A percentile compares a stretch with the other conserved stretches of the same genome.
phyloP scores from a whole-genome alignment of 768 basidiomycete species.

The Fibroporia radiculosa region DNA sequence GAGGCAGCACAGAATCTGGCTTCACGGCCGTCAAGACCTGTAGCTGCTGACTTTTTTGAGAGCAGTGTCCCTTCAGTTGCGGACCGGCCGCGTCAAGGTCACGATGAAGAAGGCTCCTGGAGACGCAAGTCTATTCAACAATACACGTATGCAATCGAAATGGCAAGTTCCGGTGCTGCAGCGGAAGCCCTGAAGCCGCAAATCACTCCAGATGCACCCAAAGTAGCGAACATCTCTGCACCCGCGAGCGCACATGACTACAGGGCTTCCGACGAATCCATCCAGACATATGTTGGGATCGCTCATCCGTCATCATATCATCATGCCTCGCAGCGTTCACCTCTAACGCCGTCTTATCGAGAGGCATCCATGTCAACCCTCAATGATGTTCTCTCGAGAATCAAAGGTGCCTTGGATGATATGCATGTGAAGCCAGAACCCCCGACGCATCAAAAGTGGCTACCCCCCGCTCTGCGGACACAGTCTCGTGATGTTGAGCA shows the following conservation, averaged over 20 bases:
- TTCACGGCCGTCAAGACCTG: conserved; percentile 36
- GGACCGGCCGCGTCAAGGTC: conserved; percentile 11
- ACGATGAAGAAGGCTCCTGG: conserved; percentile 36
- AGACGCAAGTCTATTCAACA: conserved; percentile 25
- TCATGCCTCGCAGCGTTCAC: conserved; percentile 10
- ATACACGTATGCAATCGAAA: not conserved
- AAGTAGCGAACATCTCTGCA: no score
- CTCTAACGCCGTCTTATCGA: conserved; percentile 27
- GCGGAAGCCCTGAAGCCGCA: no score
- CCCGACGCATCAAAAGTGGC: conserved; percentile 18
- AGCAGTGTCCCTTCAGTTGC: conserved; percentile 23
- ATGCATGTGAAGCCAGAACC: conserved; percentile 41
- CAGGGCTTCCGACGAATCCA: no score
- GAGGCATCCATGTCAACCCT: conserved; percentile 64
- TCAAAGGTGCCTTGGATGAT: conserved; percentile 69
- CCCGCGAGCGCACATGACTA: no score
- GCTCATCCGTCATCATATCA: no score
- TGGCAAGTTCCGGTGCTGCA: not conserved
- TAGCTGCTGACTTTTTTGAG: conserved; percentile 72
- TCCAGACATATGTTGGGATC: not conserved
- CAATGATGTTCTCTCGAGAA: conserved; percentile 79
- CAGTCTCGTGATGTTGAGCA: conserved; percentile 8
- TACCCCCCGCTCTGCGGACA: conserved; percentile 20
- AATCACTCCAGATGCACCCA: no score
- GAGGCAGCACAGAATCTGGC: conserved; percentile 15